Percentiles rank a stretch among this genome's conserved stretches.
These are phyloP conservation scores for Betula pendula DNA, from an alignment of 306 rosid genomes.

Conservation along the genomic window DNA sequence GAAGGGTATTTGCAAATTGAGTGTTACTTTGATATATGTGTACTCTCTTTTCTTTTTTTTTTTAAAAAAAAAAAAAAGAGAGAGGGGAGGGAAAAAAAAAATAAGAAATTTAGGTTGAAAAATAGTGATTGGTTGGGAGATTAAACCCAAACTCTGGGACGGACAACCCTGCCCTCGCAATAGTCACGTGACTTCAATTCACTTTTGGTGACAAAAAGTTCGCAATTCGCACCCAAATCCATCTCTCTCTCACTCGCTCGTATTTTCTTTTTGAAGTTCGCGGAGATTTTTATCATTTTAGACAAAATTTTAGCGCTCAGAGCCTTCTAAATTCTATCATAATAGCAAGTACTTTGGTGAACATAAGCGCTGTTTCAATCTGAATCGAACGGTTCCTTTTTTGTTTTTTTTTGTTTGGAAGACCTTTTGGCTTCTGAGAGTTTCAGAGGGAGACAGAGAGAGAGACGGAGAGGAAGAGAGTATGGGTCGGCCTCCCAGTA, in stretches of 20 bases:
- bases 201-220: constrained; percentile 4
- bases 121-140: background rate
- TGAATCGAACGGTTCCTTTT: background rate
- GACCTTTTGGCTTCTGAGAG: constrained; percentile 16
- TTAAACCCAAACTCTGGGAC: background rate
- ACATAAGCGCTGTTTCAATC: background rate
- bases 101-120: background rate
- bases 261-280: background rate
- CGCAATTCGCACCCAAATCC: constrained; percentile 2
- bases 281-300: background rate
- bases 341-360: background rate
- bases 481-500: constrained; percentile 98
- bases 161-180: background rate
- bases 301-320: background rate
- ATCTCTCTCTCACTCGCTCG: background rate
- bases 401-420: background rate
- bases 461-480: background rate
- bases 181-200: background rate
- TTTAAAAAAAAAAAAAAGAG: too few relatives aligned
- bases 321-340: background rate
- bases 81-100: too few relatives aligned
- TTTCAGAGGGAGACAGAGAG: constrained; percentile 1
- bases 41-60: too few relatives aligned
- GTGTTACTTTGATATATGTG: too few relatives aligned
- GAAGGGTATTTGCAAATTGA: too few relatives aligned